Evolutionary conservation across 2,329 filamentous ascomycete genomes (phyloP).

Genomic region (Raffaelea deltoideospora): DNA sequence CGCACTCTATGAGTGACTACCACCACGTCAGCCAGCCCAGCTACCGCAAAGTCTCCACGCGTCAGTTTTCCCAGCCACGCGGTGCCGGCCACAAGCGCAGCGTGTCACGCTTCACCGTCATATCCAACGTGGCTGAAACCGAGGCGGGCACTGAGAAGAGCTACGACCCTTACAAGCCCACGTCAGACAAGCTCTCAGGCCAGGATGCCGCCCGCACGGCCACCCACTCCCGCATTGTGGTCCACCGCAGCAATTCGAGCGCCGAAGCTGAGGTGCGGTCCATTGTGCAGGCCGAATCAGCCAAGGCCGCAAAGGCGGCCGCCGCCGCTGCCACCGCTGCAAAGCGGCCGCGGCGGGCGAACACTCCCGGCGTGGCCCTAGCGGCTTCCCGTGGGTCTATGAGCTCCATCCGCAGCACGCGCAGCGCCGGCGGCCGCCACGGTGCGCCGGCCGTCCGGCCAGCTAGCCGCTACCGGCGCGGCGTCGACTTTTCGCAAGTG

Average conservation of each 20-base stretch:
- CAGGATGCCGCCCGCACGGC: slow-evolving; percentile 23
- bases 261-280: slow-evolving; percentile 20
- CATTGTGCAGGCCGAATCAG: slow-evolving; percentile 10
- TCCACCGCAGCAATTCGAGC: slow-evolving; percentile 39
- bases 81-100: slow-evolving; percentile 34
- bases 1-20: slow-evolving; percentile 82
- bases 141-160: slow-evolving; percentile 33
- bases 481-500: slow-evolving; percentile 37
- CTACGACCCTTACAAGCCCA: slow-evolving; percentile 75
- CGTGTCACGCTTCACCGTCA: slow-evolving; percentile 48
- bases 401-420: slow-evolving; percentile 25
- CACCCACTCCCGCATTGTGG: slow-evolving; percentile 50
- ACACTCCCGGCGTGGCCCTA: no score
- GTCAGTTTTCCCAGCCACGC: slow-evolving; percentile 36
- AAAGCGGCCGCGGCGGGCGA: no score
- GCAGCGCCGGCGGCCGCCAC: slow-evolving; percentile 19
- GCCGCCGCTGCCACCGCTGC: no score
- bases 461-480: slow-evolving; percentile 31
- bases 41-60: slow-evolving; percentile 47
- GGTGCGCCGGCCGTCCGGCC: slow-evolving; percentile 23
- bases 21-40: slow-evolving; percentile 54
- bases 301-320: slow-evolving; percentile 1
- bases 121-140: slow-evolving; percentile 42
- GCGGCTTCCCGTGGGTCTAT: slow-evolving; percentile 28
- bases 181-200: no score